A percentile compares a stretch with the other conserved stretches of the same genome.
Evolutionary conservation across 192 early-diverging fungal genomes (phyloP).

Genomic region (Oehlia diaphana): DNA sequence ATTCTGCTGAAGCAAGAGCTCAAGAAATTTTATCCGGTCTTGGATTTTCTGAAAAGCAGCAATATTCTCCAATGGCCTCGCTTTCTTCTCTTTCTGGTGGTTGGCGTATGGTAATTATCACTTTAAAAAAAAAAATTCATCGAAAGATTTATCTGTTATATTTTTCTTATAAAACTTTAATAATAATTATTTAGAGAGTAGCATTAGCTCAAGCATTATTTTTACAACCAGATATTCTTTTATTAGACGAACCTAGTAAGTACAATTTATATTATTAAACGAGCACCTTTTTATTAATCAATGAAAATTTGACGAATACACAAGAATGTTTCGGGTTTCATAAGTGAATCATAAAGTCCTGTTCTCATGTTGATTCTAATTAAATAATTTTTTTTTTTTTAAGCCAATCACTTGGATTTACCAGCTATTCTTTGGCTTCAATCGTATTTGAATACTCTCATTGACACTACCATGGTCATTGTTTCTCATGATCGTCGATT

Average conservation of each 20-base stretch:
- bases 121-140: not conserved
- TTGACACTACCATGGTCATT: slow-evolving; percentile 71
- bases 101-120: slow-evolving; percentile 69
- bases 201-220: slow-evolving; percentile 85
- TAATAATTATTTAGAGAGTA: slow-evolving; percentile 42
- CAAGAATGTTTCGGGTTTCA: too few species aligned
- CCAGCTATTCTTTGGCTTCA: slow-evolving; percentile 93
- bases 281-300: too few species aligned
- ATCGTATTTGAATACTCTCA: slow-evolving; percentile 61
- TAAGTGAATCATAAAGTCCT: too few species aligned
- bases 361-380: not conserved
- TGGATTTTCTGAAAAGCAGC: slow-evolving; percentile 67
- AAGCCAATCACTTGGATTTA: slow-evolving; percentile 84
- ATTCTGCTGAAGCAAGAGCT: slow-evolving; percentile 65
- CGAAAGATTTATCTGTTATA: not conserved
- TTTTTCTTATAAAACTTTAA: not conserved
- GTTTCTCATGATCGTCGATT: slow-evolving; percentile 93
- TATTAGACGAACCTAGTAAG: slow-evolving; percentile 84
- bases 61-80: slow-evolving; percentile 61
- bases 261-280: not conserved
- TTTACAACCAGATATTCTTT: slow-evolving; percentile 76
- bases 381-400: not conserved
- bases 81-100: slow-evolving; percentile 72
- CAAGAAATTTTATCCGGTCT: slow-evolving; percentile 71
- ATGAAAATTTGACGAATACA: too few species aligned